Percentiles rank a stretch among this genome's conserved stretches.
Conservation (phyloP, 2,329 filamentous ascomycete genomes). For the Cladophialophora psammophila region DNA sequence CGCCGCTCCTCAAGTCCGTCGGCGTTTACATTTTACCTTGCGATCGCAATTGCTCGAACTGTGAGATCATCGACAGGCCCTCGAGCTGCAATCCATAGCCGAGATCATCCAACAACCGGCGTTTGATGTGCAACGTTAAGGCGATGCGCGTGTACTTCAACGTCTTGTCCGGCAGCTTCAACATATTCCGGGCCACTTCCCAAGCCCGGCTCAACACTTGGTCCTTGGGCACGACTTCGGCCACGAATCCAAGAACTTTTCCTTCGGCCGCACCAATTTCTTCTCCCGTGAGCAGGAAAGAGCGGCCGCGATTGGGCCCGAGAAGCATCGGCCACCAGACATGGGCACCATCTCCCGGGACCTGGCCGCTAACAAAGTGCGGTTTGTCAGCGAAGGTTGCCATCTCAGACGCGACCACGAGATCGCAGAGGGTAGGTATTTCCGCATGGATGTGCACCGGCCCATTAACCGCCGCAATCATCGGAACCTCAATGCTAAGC, state of each 20-base stretch:
- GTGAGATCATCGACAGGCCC: no score
- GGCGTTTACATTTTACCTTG: no score
- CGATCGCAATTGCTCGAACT: no score
- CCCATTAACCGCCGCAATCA: slow-evolving; percentile 15
- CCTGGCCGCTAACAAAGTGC: neutral
- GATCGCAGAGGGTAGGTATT: slow-evolving; percentile 2
- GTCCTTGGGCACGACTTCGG: neutral
- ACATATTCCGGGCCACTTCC: neutral
- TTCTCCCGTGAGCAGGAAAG: neutral
- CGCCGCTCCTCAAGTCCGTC: no score
- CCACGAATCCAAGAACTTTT: neutral
- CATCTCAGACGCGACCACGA: slow-evolving; percentile 9
- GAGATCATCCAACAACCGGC: no score
- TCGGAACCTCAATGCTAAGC: slow-evolving; percentile 4
- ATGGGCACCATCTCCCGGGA: slow-evolving; percentile 10
- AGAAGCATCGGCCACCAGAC: slow-evolving; percentile 13
- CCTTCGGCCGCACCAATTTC: neutral
- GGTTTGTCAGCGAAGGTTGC: slow-evolving; percentile 6
- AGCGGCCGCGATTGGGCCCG: slow-evolving; percentile 9
- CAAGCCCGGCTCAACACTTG: neutral
- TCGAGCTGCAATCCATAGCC: no score
- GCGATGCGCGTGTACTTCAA: no score
- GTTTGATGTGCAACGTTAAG: no score
- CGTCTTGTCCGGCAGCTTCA: neutral
- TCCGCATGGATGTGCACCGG: slow-evolving; percentile 9